phyloP scores from a whole-genome alignment of 495 filamentous ascomycete species.

The Xylaria palmicola region DNA sequence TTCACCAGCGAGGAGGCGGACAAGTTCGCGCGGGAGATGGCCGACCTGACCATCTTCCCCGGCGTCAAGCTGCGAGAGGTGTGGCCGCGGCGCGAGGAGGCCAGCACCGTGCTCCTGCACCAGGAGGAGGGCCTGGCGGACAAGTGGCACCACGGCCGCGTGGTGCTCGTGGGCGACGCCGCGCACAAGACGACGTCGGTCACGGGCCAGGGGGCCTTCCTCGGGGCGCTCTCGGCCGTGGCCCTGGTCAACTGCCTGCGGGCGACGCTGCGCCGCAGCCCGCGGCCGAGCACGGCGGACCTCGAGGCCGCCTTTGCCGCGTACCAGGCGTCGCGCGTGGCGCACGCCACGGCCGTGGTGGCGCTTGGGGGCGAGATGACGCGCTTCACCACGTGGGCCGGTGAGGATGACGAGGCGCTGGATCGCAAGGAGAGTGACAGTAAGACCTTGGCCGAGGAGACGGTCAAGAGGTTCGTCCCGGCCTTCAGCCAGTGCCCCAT shows the following conservation, averaged over 20 bases:
- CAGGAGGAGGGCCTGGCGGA: conserved; percentile 44
- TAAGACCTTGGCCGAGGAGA: background rate
- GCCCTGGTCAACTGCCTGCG: conserved; percentile 40
- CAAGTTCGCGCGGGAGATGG: conserved; percentile 26
- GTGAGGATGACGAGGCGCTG: conserved; percentile 1
- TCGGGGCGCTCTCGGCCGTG: conserved; percentile 37
- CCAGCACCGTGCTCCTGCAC: conserved; percentile 21
- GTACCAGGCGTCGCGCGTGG: conserved; percentile 11
- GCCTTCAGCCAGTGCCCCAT: background rate
- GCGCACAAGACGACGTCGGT: conserved; percentile 47
- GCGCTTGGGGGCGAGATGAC: background rate
- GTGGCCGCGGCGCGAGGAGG: conserved; percentile 21
- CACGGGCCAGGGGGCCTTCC: conserved; percentile 29
- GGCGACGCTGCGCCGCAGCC: background rate
- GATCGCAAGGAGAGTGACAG: conserved; percentile 2
- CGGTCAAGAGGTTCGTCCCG: background rate
- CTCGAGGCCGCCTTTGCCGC: conserved; percentile 12
- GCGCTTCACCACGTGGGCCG: conserved; percentile 15
- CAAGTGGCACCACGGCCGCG: conserved; percentile 44
- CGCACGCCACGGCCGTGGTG: background rate
- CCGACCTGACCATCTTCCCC: conserved; percentile 29
- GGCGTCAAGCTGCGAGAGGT: conserved; percentile 32
- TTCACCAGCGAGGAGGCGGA: conserved; percentile 39
- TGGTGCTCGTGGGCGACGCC: conserved; percentile 53
- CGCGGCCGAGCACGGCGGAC: conserved; percentile 2